Evolutionary conservation across 1,284 basidiomycete genomes (phyloP).

Genomic region (Cryptococcus depauperatus): DNA sequence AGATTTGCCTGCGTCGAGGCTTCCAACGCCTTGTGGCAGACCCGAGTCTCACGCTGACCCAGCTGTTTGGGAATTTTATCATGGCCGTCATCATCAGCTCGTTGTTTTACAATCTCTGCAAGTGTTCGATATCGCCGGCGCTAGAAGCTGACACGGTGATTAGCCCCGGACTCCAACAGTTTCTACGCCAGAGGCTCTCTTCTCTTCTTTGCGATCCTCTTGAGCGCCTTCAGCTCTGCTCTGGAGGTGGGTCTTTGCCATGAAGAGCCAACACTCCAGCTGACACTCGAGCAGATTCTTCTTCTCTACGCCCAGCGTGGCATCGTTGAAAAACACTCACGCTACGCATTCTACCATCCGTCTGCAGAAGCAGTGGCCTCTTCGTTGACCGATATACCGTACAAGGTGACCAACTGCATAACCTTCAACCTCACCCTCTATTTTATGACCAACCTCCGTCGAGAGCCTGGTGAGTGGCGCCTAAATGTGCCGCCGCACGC

Average conservation of each 20-base stretch:
- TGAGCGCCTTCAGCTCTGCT: constrained; percentile 25
- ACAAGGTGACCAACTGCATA: constrained; percentile 44
- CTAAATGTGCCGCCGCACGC: neutral
- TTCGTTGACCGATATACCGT: constrained; percentile 47
- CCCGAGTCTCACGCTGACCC: constrained; percentile 42
- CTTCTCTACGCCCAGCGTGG: constrained; percentile 47
- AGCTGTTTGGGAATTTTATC: constrained; percentile 42
- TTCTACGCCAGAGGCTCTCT: constrained; percentile 72
- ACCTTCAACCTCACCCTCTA: constrained; percentile 43
- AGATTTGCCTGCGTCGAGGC: constrained; percentile 42
- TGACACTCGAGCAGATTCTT: constrained; percentile 29
- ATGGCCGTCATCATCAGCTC: constrained; percentile 44
- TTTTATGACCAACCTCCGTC: constrained; percentile 45
- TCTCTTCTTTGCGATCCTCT: constrained; percentile 45
- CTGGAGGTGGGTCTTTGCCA: constrained; percentile 13
- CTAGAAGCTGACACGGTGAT: constrained; percentile 11
- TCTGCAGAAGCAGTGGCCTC: constrained; percentile 46
- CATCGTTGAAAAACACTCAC: constrained; percentile 45
- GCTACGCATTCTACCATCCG: constrained; percentile 48
- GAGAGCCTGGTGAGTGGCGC: constrained; percentile 24
- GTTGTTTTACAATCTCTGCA: constrained; percentile 43
- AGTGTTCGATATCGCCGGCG: constrained; percentile 2
- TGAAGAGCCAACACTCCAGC: neutral
- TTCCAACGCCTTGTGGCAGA: constrained; percentile 43
- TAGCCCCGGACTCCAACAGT: constrained; percentile 56